phyloP scores from a whole-genome alignment of 139 green algal species.

The Tetraselmis striata region DNA sequence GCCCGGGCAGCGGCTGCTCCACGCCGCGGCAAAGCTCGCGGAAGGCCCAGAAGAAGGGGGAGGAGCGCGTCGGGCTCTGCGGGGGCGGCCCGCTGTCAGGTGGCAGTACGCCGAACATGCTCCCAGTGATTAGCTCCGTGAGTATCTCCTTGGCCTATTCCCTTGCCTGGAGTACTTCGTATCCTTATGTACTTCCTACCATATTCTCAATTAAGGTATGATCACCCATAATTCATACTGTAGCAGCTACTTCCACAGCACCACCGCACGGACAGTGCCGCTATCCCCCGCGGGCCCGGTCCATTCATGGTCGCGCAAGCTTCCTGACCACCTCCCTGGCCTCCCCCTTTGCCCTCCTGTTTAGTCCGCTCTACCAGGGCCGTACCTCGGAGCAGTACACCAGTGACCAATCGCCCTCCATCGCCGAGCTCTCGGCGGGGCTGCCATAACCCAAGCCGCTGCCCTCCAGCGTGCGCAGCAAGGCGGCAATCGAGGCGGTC shows the following conservation, averaged over 20 bases:
- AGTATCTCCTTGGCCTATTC: neutral
- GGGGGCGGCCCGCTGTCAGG: no score
- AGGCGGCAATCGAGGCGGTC: no score
- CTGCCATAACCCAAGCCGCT: neutral
- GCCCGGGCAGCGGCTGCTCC: neutral
- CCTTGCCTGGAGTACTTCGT: no score
- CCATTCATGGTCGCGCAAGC: no score
- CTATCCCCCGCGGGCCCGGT: no score
- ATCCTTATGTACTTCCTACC: no score
- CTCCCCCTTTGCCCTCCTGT: neutral
- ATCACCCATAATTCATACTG: neutral
- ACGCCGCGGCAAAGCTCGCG: neutral
- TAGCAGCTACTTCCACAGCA: neutral
- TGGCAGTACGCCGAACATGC: no score
- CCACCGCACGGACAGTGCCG: neutral
- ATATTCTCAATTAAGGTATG: no score
- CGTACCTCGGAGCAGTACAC: neutral
- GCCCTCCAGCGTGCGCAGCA: neutral
- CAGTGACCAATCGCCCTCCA: neutral
- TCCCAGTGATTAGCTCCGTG: neutral
- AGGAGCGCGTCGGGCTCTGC: neutral
- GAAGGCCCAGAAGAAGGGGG: neutral
- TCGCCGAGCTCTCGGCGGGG: neutral
- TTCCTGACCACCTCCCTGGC: no score
- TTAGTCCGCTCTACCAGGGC: neutral